Conservation (phyloP, 768 basidiomycete genomes). For the Boletus reticuloceps region DNA sequence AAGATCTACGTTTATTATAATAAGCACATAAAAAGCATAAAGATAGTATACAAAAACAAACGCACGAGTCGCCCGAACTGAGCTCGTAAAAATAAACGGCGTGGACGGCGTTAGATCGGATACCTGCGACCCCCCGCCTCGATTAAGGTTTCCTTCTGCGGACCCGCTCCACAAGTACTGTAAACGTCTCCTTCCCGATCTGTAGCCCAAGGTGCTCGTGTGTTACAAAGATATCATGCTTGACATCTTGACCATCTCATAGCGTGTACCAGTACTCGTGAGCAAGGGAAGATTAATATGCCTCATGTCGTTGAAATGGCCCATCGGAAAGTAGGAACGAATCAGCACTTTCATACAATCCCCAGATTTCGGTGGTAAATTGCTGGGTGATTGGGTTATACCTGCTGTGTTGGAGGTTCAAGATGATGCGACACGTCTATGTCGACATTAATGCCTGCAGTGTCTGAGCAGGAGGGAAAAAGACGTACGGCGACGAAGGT, state of each 20-base stretch:
- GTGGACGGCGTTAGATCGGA: neutral
- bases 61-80: neutral
- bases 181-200: neutral
- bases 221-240: too few relatives aligned
- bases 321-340: slow-evolving; percentile 11
- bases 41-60: neutral
- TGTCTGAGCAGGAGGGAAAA: neutral
- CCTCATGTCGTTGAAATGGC: neutral
- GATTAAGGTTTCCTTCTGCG: neutral
- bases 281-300: neutral
- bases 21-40: neutral
- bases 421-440: slow-evolving; percentile 16
- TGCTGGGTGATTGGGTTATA: fast-evolving
- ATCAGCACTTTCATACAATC: slow-evolving; percentile 10
- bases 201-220: neutral
- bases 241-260: neutral
- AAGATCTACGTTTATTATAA: too few relatives aligned
- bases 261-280: neutral
- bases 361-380: slow-evolving; percentile 20
- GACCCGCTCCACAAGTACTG: neutral
- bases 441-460: neutral
- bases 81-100: neutral
- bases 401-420: slow-evolving; percentile 13
- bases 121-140: too few relatives aligned
- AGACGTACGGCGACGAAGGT: slow-evolving; percentile 17